Percentiles rank a stretch among this genome's conserved stretches.
phyloP scores from a whole-genome alignment of 176 grass and related monocot genomes.

The Tillandsia fasciculata region DNA sequence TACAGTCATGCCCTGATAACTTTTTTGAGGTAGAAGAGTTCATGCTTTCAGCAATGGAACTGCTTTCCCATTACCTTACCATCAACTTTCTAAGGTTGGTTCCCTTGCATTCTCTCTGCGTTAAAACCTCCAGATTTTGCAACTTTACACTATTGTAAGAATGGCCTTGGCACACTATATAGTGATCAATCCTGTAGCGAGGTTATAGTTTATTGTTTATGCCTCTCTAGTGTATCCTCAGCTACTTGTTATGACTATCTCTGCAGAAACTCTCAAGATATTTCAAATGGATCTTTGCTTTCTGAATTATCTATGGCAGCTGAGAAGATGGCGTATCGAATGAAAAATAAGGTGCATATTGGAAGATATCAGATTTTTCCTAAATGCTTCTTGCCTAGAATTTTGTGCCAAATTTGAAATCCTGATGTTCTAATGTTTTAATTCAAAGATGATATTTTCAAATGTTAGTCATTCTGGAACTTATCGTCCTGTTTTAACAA shows the following conservation, averaged over 20 bases:
- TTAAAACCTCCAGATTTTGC: conserved; percentile 10
- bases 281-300: conserved; percentile 40
- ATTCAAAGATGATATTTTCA: background rate
- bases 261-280: conserved; percentile 39
- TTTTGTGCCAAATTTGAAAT: background rate
- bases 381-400: background rate
- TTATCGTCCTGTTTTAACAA: background rate
- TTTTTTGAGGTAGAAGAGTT: conserved; percentile 76
- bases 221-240: background rate
- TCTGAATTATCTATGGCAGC: conserved; percentile 52
- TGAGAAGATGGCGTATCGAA: conserved; percentile 48
- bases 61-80: conserved; percentile 49
- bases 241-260: conserved; percentile 4
- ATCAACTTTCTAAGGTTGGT: conserved; percentile 58
- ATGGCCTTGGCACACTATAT: background rate
- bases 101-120: background rate
- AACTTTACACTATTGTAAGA: background rate
- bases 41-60: conserved; percentile 44
- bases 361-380: background rate
- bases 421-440: background rate
- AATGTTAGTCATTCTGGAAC: conserved; percentile 5
- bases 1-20: conserved; percentile 60
- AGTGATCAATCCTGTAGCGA: background rate
- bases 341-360: conserved; percentile 51
- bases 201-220: conserved; percentile 19